These are phyloP conservation scores for Candida chilensis DNA, from an alignment of 805 yeast species.

Conservation along the genomic window DNA sequence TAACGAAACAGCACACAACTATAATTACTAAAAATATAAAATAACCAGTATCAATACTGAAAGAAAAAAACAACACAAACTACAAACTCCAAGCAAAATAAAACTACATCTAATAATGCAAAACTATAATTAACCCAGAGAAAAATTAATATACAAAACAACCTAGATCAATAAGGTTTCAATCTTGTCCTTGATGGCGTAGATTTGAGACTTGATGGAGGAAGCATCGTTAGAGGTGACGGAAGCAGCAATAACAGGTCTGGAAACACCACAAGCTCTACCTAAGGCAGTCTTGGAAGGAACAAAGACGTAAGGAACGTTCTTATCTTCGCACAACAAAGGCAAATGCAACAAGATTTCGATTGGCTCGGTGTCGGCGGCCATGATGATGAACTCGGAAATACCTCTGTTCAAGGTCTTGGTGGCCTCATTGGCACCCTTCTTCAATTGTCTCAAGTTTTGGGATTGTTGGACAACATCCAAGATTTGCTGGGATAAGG, in stretches of 20 bases:
- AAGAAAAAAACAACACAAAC: too few relatives aligned
- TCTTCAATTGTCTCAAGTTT: conserved; percentile 95
- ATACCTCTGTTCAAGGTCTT: conserved; percentile 99
- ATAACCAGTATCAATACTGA: too few relatives aligned
- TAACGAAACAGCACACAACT: too few relatives aligned
- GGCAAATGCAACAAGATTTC: conserved; percentile 97
- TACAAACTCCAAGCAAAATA: too few relatives aligned
- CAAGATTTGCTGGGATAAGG: conserved; percentile 90
- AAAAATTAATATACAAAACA: too few relatives aligned
- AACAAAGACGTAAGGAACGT: conserved; percentile 97
- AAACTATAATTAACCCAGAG: too few relatives aligned
- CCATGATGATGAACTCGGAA: conserved; percentile 98
- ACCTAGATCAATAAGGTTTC: conserved; percentile 87
- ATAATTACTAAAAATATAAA: too few relatives aligned
- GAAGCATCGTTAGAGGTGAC: conserved; percentile 98
- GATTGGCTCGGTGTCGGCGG: conserved; percentile 99
- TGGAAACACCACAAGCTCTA: conserved; percentile 99
- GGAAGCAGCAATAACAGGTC: conserved; percentile 98
- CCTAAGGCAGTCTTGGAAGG: conserved; percentile 98
- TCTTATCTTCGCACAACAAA: conserved; percentile 96
- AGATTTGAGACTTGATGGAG: conserved; percentile 93
- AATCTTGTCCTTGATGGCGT: conserved; percentile 96
- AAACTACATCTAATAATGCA: too few relatives aligned
- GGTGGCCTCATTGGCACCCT: conserved; percentile 99
- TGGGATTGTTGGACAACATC: conserved; percentile 98